Base-by-base conservation (phyloP, 2,329 filamentous ascomycete species). In the Sarocladium brachiariae region DNA sequence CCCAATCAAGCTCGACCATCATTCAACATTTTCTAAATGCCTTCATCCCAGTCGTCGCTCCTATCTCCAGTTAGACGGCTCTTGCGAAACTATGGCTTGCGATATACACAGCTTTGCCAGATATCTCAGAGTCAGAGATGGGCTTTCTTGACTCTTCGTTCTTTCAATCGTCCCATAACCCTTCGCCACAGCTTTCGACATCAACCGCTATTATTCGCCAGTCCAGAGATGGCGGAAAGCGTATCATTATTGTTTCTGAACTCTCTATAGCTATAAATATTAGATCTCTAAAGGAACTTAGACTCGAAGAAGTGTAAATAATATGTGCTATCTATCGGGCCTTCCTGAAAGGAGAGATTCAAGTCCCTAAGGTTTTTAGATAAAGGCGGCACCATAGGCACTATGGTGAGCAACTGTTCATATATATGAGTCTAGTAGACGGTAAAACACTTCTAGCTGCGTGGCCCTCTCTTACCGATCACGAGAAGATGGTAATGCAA, bases 101-200 rank as follows among this genome's bases (percentile, higher is more conserved):
- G 43, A 31, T 24, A 31, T 34, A n/a, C 31, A 21, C 14, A 27
- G 43, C 43, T 16, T 47, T 47, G 35, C 49, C 24, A 41, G 37
- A 45, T 21, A 45, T 45, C 38, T 27, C 37, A 14, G 13, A 45
- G 49, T 23, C 23, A 3, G 37, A 45, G 37, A 43, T 43, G 35
- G 49, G 45, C 38, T 50, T 50, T 27, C 23, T 19, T 19, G 49
- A 45, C 21, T 41, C 35, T 23, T 41, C 49, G n/a, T 50, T 50
- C 49, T 50, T 47, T 45, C 49, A 41, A 27, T 47, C 43, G 13
- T 21, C 24, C 14, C 4, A 16, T 18, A 4, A 13, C 34, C 7
- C 35, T 23, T 33, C 16, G 16, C 35, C 11, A 33, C 25, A 45
- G 49, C 37, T 50, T 23, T 39, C 50, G 30, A 51, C 50, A 25